Percentiles rank a stretch among this genome's conserved stretches.
These are phyloP conservation scores for Schizosaccharomyces pombe DNA, from an alignment of 805 yeast species.

Conservation along the genomic window ASM294v3 CU329670.1:4095501-4096000, in stretches of 20 bases:
- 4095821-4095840: slow-evolving; percentile 76
- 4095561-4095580: slow-evolving; percentile 91
- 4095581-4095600: slow-evolving; percentile 85
- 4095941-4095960: slow-evolving; percentile 81
- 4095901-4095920: slow-evolving; percentile 64
- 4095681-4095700: slow-evolving; percentile 60
- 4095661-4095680: slow-evolving; percentile 88
- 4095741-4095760: slow-evolving; percentile 58
- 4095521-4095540: slow-evolving; percentile 83
- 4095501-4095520: slow-evolving; percentile 88
- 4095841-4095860: slow-evolving; percentile 54
- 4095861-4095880: slow-evolving; percentile 55
- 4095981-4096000: slow-evolving; percentile 86
- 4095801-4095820: slow-evolving; percentile 57
- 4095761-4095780: slow-evolving; percentile 80
- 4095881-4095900: slow-evolving; percentile 65
- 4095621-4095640: slow-evolving; percentile 94
- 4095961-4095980: slow-evolving; percentile 81
- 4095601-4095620: slow-evolving; percentile 90
- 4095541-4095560: slow-evolving; percentile 77
- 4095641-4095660: slow-evolving; percentile 79
- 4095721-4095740: slow-evolving; percentile 71
- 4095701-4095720: slow-evolving; percentile 51
- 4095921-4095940: slow-evolving; percentile 72
- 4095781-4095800: slow-evolving; percentile 89